Evolutionary conservation across 495 filamentous ascomycete species (phyloP), one percentile per base, ranked within the genome.

Genomic region (Haplographium delicatum): DNA sequence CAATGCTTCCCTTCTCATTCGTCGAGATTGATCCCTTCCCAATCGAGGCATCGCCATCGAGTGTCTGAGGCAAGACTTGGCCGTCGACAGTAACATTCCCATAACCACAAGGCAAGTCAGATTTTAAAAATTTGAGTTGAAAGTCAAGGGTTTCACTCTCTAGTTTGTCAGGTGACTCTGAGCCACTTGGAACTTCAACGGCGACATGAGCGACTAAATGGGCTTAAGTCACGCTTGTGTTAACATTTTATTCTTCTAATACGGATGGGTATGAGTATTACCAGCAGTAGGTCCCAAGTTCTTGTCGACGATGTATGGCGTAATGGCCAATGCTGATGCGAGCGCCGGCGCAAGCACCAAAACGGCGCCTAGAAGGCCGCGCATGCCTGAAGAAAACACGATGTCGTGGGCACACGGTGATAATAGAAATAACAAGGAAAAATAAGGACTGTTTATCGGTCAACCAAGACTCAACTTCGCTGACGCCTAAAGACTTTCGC

Each of bases 61-160:
- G 62, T 24, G 27, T 47, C 41, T 66, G 60, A 25, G 50, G 42
- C 10, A 75, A 51, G 24, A 53, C 49, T 16, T 67, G 59, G 26
- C 65, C 68, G 56, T 71, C 63, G 24, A 75, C 27, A 37, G 49
- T 58, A 16, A 73, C 48, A 25, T 68, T 62, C 48, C 51, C 66
- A 34, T 59, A 61, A 8, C 59, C 68, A 62, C 70, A 71, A 30
- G 60, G 54, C 15, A 41, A 39, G 22, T 62, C 51, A 16, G 47
- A 51, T 7, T 33, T 31, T 6, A 31, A 35, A 42, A 56, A n/a
- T 23, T 56, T 23, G 2, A 53, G 18, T 4, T 40, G 16, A 16
- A 53, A 42, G 20, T 15, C 34, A 5, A 53, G 33, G n/a, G 44
- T 5, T 3, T 37, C 22, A 13, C 5, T 22, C 15, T 46, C 24